Evolutionary conservation across 2,329 filamentous ascomycete genomes (phyloP), one percentile per base, ranked within the genome.

Genomic region (Metarhizium brunneum): DNA sequence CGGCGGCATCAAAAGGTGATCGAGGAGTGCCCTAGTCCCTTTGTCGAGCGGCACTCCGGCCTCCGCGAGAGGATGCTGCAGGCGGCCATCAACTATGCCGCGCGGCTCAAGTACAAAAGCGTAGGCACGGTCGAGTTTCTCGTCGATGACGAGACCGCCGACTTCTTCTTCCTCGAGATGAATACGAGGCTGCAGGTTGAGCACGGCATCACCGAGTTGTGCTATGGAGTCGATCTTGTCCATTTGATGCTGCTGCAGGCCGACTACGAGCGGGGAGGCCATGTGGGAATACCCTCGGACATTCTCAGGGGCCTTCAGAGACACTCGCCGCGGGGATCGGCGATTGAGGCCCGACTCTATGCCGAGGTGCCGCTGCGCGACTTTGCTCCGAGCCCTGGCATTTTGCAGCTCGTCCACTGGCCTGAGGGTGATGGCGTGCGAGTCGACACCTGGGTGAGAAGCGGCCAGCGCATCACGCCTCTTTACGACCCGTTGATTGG

Each of bases 151-250:
- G 72, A 78, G 52, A 78, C 78, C 0, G 80, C 77, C 0, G 74
- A 82, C 6, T 87, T 85, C 66, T 88, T 73, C 60, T 79, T 78
- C 56, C 64, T 78, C 14, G 76, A 78, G 56, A 76, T 80, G 65
- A 76, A 80, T 74, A 60, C 87, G 0, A 76, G 87, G 8, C 68
- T 91, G 3, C 87, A 91, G 61, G 87, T 92, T 29, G 88, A 91
- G 65, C 88, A 91, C 60, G 86, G 87, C 0, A 85, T 90, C 7
- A 90, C 87, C 0, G 87, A 91, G 66, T 83, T 89, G 79, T 84
- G 88, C 14, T 88, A 85, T 11, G 83, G 81, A 0, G 79, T 88
- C 53, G 87, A 90, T 63, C 73, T 91, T 13, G 87, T 91, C 1
- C 76, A 83, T 16, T 54, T 72, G 29, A 73, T 74, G 72, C 60